Evolutionary conservation across 306 rosid species (phyloP).

Genomic region (Urtica urens): DNA sequence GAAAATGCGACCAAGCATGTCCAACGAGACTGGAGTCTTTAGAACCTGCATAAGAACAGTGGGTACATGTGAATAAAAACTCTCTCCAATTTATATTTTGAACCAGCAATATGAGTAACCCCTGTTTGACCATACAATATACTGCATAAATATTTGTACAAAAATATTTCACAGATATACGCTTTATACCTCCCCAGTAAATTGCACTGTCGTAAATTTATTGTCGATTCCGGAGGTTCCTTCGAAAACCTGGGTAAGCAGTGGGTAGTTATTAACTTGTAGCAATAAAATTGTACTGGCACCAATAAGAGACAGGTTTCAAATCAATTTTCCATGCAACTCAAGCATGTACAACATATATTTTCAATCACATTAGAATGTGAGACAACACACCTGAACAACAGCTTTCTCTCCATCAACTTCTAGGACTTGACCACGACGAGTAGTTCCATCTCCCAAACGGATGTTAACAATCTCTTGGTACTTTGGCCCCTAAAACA

Average conservation of each 20-base stretch:
- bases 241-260: conserved; percentile 69
- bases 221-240: conserved; percentile 99
- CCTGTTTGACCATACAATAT: conserved; percentile 1
- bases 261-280: not conserved
- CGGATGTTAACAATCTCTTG: conserved; percentile 99
- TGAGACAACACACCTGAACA: conserved; percentile 58
- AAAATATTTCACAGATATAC: not conserved
- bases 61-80: conserved; percentile 11
- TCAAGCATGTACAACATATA: no score
- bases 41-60: conserved; percentile 50
- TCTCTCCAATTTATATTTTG: conserved; percentile 8
- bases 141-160: conserved; percentile 8
- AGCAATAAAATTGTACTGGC: conserved; percentile 7
- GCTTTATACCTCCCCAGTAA: conserved; percentile 89
- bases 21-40: conserved; percentile 95
- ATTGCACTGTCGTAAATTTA: conserved; percentile 92
- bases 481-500: conserved; percentile 84
- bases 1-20: conserved; percentile 97
- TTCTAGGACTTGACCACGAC: conserved; percentile 97
- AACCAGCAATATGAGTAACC: not conserved
- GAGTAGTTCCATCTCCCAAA: conserved; percentile 79
- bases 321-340: not conserved
- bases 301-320: not conserved
- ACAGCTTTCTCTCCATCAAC: conserved; percentile 99
- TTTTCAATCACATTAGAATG: not conserved